Conservation (phyloP, 768 basidiomycete species). For the Clavulina sp. region DNA sequence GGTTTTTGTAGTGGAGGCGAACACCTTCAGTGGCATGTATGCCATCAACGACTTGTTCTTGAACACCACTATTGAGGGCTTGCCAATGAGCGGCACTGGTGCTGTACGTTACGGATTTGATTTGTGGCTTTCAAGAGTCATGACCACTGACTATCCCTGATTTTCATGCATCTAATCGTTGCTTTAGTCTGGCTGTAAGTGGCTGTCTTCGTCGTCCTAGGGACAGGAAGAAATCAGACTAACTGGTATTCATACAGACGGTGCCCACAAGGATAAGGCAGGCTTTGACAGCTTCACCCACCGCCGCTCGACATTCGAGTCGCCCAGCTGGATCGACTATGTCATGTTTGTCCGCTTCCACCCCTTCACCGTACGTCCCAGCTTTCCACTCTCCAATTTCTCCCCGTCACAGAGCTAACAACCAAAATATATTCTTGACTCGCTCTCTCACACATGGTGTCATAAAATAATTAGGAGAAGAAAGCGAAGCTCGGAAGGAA, state of each 20-base stretch:
- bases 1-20: constrained; percentile 34
- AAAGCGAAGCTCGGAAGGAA: background rate
- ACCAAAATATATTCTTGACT: too few relatives aligned
- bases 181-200: constrained; percentile 52
- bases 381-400: background rate
- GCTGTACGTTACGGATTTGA: constrained; percentile 5
- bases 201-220: too few relatives aligned
- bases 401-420: too few relatives aligned
- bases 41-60: constrained; percentile 41
- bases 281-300: constrained; percentile 41
- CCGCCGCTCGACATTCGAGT: constrained; percentile 35
- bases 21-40: constrained; percentile 39
- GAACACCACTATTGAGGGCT: constrained; percentile 23
- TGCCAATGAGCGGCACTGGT: constrained; percentile 11
- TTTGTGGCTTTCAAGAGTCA: too few relatives aligned
- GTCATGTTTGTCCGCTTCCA: constrained; percentile 42
- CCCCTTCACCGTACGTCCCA: constrained; percentile 26
- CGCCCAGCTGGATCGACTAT: constrained; percentile 24
- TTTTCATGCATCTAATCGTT: constrained; percentile 37
- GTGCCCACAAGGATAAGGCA: constrained; percentile 33
- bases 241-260: too few relatives aligned
- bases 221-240: too few relatives aligned
- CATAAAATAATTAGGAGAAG: too few relatives aligned
- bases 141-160: too few relatives aligned
- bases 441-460: background rate